These are phyloP conservation scores for Lepidium campestre DNA, from an alignment of 441 rosid genomes.

Conservation along the genomic window DNA sequence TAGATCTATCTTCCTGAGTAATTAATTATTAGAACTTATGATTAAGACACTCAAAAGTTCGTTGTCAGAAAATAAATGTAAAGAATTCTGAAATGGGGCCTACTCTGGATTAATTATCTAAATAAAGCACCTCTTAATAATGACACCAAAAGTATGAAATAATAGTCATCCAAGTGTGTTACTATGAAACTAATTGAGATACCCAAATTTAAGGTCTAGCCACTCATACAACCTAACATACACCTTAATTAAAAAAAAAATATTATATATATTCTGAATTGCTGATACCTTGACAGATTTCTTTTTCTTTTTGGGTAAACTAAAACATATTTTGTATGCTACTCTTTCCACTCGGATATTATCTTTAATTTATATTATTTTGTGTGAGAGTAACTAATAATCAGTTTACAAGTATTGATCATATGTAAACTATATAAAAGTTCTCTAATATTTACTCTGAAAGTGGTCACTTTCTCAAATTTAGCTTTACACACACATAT, in stretches of 20 bases:
- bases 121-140: neutral
- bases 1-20: slow-evolving; percentile 32
- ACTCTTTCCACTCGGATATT: neutral
- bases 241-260: neutral
- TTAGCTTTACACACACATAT: slow-evolving; percentile 1
- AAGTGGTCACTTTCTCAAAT: slow-evolving; percentile 4
- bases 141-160: slow-evolving; percentile 15
- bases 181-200: neutral
- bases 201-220: neutral
- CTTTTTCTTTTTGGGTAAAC: neutral
- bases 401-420: neutral
- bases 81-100: slow-evolving; percentile 12
- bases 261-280: too few species aligned
- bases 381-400: neutral
- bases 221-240: neutral
- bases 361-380: neutral
- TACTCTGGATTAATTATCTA: neutral
- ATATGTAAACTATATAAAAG: neutral
- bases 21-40: slow-evolving; percentile 22
- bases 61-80: slow-evolving; percentile 15
- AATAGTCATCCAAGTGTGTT: neutral
- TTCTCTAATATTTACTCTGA: neutral
- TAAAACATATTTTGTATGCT: slow-evolving; percentile 2
- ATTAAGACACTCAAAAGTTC: slow-evolving; percentile 26
- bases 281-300: too few species aligned